Evolutionary conservation across 2,329 filamentous ascomycete species (phyloP).

Genomic region (Alternaria sp.): DNA sequence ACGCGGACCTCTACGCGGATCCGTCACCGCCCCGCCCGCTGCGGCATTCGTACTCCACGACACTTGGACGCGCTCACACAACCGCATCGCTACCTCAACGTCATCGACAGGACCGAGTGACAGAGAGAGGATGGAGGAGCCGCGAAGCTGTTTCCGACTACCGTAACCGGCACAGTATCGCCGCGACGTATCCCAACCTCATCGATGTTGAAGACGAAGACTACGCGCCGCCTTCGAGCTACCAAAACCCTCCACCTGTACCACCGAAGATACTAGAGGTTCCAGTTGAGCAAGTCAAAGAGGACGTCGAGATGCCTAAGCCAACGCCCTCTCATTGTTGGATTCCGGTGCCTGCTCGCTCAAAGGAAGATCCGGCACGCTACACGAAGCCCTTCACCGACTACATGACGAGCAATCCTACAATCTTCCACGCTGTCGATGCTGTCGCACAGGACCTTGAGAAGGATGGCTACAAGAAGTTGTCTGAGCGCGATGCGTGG

Average conservation of each 20-base stretch:
- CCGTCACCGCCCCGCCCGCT: constrained; percentile 39
- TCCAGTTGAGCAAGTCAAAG: constrained; percentile 10
- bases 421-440: constrained; percentile 87
- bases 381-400: constrained; percentile 86
- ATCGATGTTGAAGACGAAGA: constrained; percentile 42
- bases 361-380: constrained; percentile 40
- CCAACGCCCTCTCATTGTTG: constrained; percentile 25
- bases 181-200: constrained; percentile 37
- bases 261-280: constrained; percentile 47
- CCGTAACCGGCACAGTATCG: constrained; percentile 39
- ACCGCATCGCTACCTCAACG: constrained; percentile 35
- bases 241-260: constrained; percentile 46
- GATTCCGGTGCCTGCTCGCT: constrained; percentile 20
- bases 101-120: constrained; percentile 22
- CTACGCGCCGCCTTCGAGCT: constrained; percentile 19
- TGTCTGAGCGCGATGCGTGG: constrained; percentile 84
- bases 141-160: constrained; percentile 12
- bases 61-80: constrained; percentile 41
- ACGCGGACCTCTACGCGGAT: constrained; percentile 47
- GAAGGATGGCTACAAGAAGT: constrained; percentile 75
- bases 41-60: constrained; percentile 33
- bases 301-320: constrained; percentile 7
- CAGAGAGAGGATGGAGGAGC: constrained; percentile 14
- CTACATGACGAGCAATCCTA: constrained; percentile 89
- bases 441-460: constrained; percentile 77